Conservation (phyloP, 2,329 filamentous ascomycete species). For the Ophiocordyceps camponoti-floridani region DNA sequence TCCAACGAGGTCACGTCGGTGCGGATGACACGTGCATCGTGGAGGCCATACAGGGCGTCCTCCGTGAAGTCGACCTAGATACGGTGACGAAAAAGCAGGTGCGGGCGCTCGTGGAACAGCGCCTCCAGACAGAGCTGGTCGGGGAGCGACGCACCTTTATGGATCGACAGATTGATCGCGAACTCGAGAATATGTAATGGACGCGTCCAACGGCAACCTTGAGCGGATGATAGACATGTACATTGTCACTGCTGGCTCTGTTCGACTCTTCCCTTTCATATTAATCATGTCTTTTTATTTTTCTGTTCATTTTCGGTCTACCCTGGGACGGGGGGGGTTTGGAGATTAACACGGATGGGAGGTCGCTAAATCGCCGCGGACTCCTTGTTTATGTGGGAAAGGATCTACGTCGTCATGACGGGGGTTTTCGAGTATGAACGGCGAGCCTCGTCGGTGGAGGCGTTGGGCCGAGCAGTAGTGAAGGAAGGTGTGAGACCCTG, state of each 20-base stretch:
- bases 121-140: slow-evolving; percentile 72
- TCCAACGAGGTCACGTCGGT: slow-evolving; percentile 40
- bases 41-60: slow-evolving; percentile 66
- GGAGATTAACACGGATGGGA: not conserved
- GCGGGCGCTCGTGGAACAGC: slow-evolving; percentile 77
- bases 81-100: slow-evolving; percentile 98
- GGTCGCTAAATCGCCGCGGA: too few species aligned
- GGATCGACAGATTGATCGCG: slow-evolving; percentile 81
- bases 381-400: too few species aligned
- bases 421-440: too few species aligned
- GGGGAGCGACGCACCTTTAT: slow-evolving; percentile 80
- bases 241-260: not conserved
- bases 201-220: not conserved
- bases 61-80: slow-evolving; percentile 81
- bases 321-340: not conserved
- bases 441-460: too few species aligned
- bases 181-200: slow-evolving; percentile 77
- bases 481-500: too few species aligned
- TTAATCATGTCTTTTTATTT: not conserved
- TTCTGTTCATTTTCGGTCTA: not conserved
- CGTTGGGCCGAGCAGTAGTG: too few species aligned
- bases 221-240: not conserved
- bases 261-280: not conserved
- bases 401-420: too few species aligned
- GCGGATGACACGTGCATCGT: slow-evolving; percentile 68